Evolutionary conservation across 805 yeast species (phyloP).

Genomic region (Brettanomyces anomalus): DNA sequence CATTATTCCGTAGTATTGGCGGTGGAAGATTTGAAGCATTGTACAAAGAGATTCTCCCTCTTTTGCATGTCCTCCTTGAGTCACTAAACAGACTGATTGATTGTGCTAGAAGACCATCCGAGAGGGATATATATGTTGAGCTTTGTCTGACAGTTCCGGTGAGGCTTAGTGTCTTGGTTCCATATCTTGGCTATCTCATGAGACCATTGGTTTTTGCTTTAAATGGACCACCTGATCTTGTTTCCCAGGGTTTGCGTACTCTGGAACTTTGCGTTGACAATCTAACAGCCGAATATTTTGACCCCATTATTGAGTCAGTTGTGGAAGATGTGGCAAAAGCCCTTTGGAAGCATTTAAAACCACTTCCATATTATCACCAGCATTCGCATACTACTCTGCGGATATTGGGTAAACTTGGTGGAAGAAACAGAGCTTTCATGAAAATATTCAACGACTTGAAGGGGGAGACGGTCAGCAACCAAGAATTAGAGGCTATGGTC

Average conservation of each 20-base stretch:
- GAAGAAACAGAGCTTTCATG: conserved; percentile 82
- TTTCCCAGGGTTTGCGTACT: conserved; percentile 90
- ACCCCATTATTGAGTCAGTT: conserved; percentile 94
- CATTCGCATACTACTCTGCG: conserved; percentile 92
- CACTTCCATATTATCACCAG: conserved; percentile 90
- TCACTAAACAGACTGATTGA: conserved; percentile 75
- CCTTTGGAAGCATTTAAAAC: conserved; percentile 81
- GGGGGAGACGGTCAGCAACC: conserved; percentile 43
- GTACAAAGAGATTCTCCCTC: conserved; percentile 88
- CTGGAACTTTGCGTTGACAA: conserved; percentile 94
- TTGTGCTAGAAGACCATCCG: conserved; percentile 80
- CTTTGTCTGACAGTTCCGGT: conserved; percentile 95
- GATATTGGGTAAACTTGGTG: conserved; percentile 91
- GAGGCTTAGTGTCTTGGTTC: conserved; percentile 84
- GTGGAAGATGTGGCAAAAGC: conserved; percentile 92
- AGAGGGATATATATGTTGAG: conserved; percentile 90
- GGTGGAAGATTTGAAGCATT: conserved; percentile 93
- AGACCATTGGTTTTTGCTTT: conserved; percentile 86
- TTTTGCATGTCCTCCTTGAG: conserved; percentile 78
- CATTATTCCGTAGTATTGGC: conserved; percentile 87
- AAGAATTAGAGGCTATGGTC: conserved; percentile 62
- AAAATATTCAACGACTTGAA: conserved; percentile 64
- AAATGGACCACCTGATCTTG: conserved; percentile 83
- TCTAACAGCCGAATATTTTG: conserved; percentile 91
- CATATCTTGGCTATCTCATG: conserved; percentile 82